phyloP scores from a whole-genome alignment of 1,284 basidiomycete genomes.

The Clitocybe nebularis region DNA sequence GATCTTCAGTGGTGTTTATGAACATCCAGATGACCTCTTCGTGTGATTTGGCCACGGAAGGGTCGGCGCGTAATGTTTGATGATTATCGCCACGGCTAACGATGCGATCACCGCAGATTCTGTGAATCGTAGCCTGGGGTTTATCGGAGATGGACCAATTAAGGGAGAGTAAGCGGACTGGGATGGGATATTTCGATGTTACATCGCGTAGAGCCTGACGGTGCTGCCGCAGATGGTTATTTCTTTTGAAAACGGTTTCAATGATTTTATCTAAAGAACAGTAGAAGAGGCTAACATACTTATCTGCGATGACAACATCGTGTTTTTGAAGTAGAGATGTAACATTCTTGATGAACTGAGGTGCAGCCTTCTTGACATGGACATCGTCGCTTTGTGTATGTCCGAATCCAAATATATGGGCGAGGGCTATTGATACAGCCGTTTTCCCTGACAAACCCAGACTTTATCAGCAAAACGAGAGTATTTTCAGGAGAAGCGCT shows the following conservation, averaged over 20 bases:
- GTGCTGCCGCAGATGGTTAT: constrained; percentile 84
- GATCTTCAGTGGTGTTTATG: constrained; percentile 62
- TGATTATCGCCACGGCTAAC: constrained; percentile 76
- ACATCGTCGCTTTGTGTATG: constrained; percentile 96
- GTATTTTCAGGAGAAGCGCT: background rate
- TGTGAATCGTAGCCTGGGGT: constrained; percentile 55
- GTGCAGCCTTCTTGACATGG: constrained; percentile 72
- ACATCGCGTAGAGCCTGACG: constrained; percentile 65
- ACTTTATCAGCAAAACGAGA: background rate
- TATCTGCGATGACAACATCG: constrained; percentile 87
- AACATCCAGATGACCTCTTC: constrained; percentile 85
- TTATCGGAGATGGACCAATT: constrained; percentile 65
- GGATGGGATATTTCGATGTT: constrained; percentile 36
- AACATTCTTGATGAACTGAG: constrained; percentile 78
- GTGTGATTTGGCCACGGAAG: constrained; percentile 45
- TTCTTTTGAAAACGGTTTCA: too few relatives aligned
- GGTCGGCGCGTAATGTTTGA: constrained; percentile 72
- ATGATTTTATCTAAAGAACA: background rate
- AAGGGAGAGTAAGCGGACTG: constrained; percentile 73
- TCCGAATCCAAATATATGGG: constrained; percentile 75
- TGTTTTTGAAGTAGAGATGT: constrained; percentile 54
- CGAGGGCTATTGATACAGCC: constrained; percentile 74
- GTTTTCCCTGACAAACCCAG: constrained; percentile 72
- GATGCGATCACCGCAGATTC: constrained; percentile 77
- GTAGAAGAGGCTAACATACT: constrained; percentile 42